Percentiles rank a stretch among this genome's conserved stretches.
Conservation (phyloP, 2,329 filamentous ascomycete genomes). For the Colletotrichum agaves region DNA sequence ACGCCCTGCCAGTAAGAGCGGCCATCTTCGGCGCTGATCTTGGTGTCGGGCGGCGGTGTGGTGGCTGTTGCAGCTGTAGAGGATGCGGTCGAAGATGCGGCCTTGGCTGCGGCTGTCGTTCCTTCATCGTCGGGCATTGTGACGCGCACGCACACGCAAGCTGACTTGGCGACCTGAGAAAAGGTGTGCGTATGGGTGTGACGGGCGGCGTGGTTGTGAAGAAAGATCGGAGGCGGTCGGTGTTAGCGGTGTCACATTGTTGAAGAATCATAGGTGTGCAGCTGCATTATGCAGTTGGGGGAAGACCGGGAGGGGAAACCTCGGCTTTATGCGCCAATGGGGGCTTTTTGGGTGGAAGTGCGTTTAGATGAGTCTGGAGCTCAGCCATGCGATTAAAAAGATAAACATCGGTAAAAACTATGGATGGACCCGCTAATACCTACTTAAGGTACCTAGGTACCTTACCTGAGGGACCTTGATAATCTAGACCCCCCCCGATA, state of each 20-base stretch:
- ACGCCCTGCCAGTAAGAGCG: slow-evolving; percentile 60
- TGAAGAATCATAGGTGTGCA: slow-evolving; percentile 22
- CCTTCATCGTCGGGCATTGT: slow-evolving; percentile 19
- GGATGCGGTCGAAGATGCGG: slow-evolving; percentile 1
- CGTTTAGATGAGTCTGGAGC: background rate
- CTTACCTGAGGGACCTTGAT: background rate
- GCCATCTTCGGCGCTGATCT: slow-evolving; percentile 49
- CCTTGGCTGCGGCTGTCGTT: slow-evolving; percentile 12
- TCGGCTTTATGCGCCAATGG: slow-evolving; percentile 3
- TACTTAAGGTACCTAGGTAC: no score
- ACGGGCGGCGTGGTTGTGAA: slow-evolving; percentile 26
- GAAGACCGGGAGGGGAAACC: background rate
- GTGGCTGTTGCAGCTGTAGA: slow-evolving; percentile 1
- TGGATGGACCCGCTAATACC: background rate
- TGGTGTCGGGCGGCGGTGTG: slow-evolving; percentile 45
- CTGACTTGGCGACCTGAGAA: background rate
- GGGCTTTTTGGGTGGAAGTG: background rate
- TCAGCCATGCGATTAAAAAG: no score
- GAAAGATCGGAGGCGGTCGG: slow-evolving; percentile 19
- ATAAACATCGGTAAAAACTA: background rate
- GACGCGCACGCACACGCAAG: slow-evolving; percentile 16
- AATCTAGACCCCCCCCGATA: background rate
- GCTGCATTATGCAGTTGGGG: slow-evolving; percentile 23
- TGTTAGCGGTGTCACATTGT: slow-evolving; percentile 27
- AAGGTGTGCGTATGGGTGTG: slow-evolving; percentile 10